A percentile compares a stretch with the other conserved stretches of the same genome.
Conservation (phyloP, 2,329 filamentous ascomycete genomes). For the Epichloe brachyelytri region DNA sequence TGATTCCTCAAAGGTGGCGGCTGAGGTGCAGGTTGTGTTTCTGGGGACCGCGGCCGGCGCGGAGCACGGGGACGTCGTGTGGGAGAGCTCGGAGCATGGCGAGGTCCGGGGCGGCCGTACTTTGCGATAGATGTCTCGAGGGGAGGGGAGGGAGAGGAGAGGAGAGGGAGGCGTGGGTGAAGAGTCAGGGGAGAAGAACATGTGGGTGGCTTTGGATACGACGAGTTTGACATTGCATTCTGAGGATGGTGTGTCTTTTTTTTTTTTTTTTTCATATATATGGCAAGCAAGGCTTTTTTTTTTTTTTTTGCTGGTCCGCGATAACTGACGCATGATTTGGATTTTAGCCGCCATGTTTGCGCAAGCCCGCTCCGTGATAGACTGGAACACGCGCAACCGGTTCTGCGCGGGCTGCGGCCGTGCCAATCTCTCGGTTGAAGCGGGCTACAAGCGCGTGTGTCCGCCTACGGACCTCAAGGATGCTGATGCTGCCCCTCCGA, state of each 20-base stretch:
- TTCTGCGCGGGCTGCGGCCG: constrained; percentile 87
- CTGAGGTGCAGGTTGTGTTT: constrained; percentile 61
- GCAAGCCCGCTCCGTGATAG: constrained; percentile 73
- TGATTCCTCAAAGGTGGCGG: constrained; percentile 58
- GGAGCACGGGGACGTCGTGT: constrained; percentile 14
- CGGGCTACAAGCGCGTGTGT: constrained; percentile 69
- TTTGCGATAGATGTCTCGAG: constrained; percentile 87
- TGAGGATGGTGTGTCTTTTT: constrained; percentile 40
- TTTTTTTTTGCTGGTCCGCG: too few relatives aligned
- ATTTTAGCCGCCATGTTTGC: constrained; percentile 75
- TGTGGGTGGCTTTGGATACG: constrained; percentile 54
- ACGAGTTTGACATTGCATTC: constrained; percentile 47
- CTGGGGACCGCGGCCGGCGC: constrained; percentile 61
- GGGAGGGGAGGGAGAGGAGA: constrained; percentile 39
- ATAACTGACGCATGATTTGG: too few relatives aligned
- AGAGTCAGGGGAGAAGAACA: constrained; percentile 34
- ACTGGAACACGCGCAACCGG: constrained; percentile 89
- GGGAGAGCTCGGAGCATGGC: constrained; percentile 31
- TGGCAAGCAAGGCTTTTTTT: too few relatives aligned
- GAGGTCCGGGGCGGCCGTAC: constrained; percentile 65
- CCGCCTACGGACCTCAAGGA: constrained; percentile 53
- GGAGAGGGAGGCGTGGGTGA: constrained; percentile 37
- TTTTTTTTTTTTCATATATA: background rate
- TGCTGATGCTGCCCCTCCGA: constrained; percentile 19
- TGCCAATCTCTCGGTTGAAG: constrained; percentile 65